phyloP scores from a whole-genome alignment of 495 filamentous ascomycete genomes.

The Cercophora sp. region DNA sequence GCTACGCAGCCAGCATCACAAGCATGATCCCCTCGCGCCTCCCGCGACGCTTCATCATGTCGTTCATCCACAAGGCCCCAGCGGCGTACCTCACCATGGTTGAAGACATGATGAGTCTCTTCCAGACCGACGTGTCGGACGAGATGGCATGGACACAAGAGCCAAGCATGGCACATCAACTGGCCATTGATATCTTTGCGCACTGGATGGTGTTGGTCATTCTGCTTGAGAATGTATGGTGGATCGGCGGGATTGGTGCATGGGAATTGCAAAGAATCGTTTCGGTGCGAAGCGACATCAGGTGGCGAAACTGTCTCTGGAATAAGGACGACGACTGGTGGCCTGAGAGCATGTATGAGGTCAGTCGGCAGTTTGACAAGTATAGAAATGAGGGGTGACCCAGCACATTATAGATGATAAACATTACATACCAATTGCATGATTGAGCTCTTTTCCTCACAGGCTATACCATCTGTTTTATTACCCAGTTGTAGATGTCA shows the following conservation, averaged over 20 bases:
- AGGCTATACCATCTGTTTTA: too few relatives aligned
- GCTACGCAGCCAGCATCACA: conserved; percentile 21
- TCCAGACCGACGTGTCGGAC: neutral
- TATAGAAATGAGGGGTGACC: neutral
- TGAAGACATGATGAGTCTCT: conserved; percentile 10
- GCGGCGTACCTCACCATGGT: conserved; percentile 17
- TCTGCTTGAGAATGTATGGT: conserved; percentile 42
- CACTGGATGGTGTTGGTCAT: conserved; percentile 45
- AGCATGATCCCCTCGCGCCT: conserved; percentile 18
- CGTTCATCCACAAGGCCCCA: conserved; percentile 25
- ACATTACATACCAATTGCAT: too few relatives aligned
- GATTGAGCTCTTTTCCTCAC: too few relatives aligned
- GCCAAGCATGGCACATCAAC: conserved; percentile 17
- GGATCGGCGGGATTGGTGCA: conserved; percentile 32
- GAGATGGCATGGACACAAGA: neutral
- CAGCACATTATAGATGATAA: too few relatives aligned
- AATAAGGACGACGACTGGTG: neutral
- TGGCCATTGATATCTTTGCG: conserved; percentile 42
- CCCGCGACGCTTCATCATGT: conserved; percentile 15
- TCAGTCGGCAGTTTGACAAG: conserved; percentile 2
- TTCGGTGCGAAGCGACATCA: neutral
- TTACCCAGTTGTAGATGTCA: too few relatives aligned
- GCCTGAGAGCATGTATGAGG: conserved; percentile 2
- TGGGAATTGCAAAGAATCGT: conserved; percentile 24
- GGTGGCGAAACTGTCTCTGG: conserved; percentile 1